A percentile compares a stretch with the other conserved stretches of the same genome.
Evolutionary conservation across 306 rosid species (phyloP).

Genomic region (Begonia masoniana): DNA sequence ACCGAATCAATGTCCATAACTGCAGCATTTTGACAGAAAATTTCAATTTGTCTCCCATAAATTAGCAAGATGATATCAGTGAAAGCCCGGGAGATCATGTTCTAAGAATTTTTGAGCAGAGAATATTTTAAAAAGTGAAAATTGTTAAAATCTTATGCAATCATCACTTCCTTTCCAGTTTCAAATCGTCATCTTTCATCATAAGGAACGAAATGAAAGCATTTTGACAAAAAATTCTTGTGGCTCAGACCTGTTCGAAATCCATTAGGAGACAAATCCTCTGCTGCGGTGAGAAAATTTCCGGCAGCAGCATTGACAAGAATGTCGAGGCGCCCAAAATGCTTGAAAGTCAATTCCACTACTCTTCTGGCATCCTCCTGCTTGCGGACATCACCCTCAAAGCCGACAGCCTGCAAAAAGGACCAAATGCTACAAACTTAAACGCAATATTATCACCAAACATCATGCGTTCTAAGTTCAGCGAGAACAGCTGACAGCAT

Average conservation of each 20-base stretch:
- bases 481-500: not conserved
- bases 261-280: constrained; percentile 90
- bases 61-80: too few species aligned
- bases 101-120: too few species aligned
- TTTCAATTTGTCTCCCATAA: too few species aligned
- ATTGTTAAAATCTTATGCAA: too few species aligned
- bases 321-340: constrained; percentile 67
- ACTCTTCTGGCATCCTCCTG: constrained; percentile 73
- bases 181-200: too few species aligned
- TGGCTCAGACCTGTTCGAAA: constrained; percentile 64
- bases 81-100: too few species aligned
- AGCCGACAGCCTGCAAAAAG: constrained; percentile 46
- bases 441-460: too few species aligned
- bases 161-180: too few species aligned
- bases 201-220: too few species aligned
- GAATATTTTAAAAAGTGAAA: too few species aligned
- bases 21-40: constrained; percentile 12
- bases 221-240: not conserved
- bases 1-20: constrained; percentile 94
- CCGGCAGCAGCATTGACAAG: constrained; percentile 94
- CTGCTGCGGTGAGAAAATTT: constrained; percentile 66
- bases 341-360: constrained; percentile 53
- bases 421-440: not conserved
- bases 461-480: too few species aligned
- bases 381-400: constrained; percentile 83